These are phyloP conservation scores for Trichoderma reesei DNA, from an alignment of 495 filamentous ascomycete genomes.

Conservation along the genomic window DNA sequence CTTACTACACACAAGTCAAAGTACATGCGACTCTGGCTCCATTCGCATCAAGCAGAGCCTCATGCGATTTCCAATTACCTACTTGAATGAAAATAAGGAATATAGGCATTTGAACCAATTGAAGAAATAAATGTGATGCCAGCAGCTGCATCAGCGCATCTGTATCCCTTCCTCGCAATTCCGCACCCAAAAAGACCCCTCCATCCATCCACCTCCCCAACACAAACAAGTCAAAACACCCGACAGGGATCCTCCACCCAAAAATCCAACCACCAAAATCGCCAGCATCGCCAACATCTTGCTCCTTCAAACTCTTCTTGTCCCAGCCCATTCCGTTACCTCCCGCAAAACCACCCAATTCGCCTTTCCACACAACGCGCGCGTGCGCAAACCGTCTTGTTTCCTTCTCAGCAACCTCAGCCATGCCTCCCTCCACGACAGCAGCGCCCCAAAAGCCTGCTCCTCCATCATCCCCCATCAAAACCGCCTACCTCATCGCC, in stretches of 20 bases:
- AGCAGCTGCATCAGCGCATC: too few species aligned
- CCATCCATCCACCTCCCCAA: neutral
- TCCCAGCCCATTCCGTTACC: neutral
- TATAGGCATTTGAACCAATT: too few species aligned
- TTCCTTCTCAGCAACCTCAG: neutral
- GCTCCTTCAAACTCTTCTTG: neutral
- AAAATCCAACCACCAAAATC: constrained; percentile 2
- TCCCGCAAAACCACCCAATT: neutral
- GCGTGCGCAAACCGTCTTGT: too few species aligned
- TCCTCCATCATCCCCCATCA: constrained; percentile 25
- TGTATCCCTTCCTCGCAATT: too few species aligned
- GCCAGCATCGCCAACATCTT: neutral
- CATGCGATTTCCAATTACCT: too few species aligned
- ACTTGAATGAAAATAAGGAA: too few species aligned
- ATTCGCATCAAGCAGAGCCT: too few species aligned
- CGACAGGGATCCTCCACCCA: neutral
- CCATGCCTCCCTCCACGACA: neutral
- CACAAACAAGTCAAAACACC: too few species aligned
- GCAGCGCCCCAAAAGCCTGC: constrained; percentile 11
- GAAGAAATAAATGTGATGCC: too few species aligned
- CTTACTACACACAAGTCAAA: too few species aligned
- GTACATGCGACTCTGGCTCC: too few species aligned
- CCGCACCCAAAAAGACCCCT: neutral
- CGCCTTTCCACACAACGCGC: neutral
- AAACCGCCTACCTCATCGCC: constrained; percentile 53